Evolutionary conservation across 495 filamentous ascomycete species (phyloP), one percentile per base, ranked within the genome.

Genomic region (Penicillium malachiteum): DNA sequence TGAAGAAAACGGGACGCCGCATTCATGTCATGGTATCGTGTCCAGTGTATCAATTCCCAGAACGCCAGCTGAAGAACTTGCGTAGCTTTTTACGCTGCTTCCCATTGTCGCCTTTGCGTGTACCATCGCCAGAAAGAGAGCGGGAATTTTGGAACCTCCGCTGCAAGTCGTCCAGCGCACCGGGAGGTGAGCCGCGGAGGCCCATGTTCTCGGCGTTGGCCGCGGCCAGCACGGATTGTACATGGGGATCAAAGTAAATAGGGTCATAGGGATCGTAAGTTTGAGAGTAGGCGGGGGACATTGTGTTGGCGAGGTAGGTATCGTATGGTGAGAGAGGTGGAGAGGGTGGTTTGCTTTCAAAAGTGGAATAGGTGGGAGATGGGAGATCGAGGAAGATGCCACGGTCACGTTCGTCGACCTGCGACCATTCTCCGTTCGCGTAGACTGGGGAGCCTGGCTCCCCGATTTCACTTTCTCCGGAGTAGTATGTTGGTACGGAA

Each of bases 401-500:
- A 43, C 62, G 58, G 48, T 69, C 65, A 41, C 65, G 58, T 33
- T 58, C 59, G 57, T 64, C 51, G 18, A 67, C 62, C 41, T 65
- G 57, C 33, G 59, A 54, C 64, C 62, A 69, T 50, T 62, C 59
- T 38, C 63, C 58, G 48, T 73, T 71, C 18, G 69, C 66, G 51
- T 63, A 66, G 56, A 74, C 63, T 2, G 70, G 65, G 3, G 66
- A 69, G 14, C 71, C 71, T 1, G 71, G 71, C 50, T 76, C 72
- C 44, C 73, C 73, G 16, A 76, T 67, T 9, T 75, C 65, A 34
- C 63, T 62, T 14, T 61, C 63, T 11, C 50, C 60, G 13, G 62
- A 62, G 51, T 53, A 64, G 48, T 62, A 58, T 35, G 60, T 61
- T 31, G 60, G 56, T 32, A 56, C 62, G n/a, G 67, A 66, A 7